Evolutionary conservation across 257 asterid genomes (phyloP).

Genomic region (Parsonsia alboflavescens): DNA sequence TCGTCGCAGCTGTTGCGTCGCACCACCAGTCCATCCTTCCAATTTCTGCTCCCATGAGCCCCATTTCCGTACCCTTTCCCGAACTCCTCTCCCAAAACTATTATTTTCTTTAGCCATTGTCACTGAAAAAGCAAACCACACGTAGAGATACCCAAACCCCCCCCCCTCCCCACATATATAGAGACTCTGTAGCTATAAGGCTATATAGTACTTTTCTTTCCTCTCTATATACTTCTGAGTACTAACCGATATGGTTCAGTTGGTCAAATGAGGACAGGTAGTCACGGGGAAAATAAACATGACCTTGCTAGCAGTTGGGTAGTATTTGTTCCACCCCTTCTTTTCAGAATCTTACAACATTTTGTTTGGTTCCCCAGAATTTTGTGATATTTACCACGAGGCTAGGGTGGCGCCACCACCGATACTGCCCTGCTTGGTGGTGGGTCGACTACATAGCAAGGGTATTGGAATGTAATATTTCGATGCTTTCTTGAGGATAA

Average conservation of each 20-base stretch:
- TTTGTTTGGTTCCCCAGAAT: conserved; percentile 13
- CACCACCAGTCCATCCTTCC: too few species aligned
- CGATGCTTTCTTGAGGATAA: too few species aligned
- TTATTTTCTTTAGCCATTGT: background rate
- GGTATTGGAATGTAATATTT: too few species aligned
- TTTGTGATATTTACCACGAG: background rate
- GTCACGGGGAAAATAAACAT: conserved; percentile 22
- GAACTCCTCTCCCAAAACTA: background rate
- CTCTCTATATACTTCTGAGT: background rate
- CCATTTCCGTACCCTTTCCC: background rate
- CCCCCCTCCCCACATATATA: background rate
- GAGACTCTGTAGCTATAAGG: background rate
- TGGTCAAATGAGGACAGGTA: conserved; percentile 10
- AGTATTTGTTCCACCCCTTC: conserved; percentile 11
- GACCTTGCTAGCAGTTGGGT: conserved; percentile 20
- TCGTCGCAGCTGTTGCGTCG: too few species aligned
- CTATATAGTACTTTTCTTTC: background rate
- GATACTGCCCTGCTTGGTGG: background rate
- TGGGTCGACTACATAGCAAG: too few species aligned
- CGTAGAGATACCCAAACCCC: too few species aligned
- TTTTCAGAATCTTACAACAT: conserved; percentile 12
- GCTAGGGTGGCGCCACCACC: background rate
- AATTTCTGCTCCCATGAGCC: too few species aligned
- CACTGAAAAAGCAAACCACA: conserved; percentile 12
- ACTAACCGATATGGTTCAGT: background rate